These are phyloP conservation scores for Metschnikowia rubicola DNA, from an alignment of 805 yeast genomes.

Conservation along the genomic window DNA sequence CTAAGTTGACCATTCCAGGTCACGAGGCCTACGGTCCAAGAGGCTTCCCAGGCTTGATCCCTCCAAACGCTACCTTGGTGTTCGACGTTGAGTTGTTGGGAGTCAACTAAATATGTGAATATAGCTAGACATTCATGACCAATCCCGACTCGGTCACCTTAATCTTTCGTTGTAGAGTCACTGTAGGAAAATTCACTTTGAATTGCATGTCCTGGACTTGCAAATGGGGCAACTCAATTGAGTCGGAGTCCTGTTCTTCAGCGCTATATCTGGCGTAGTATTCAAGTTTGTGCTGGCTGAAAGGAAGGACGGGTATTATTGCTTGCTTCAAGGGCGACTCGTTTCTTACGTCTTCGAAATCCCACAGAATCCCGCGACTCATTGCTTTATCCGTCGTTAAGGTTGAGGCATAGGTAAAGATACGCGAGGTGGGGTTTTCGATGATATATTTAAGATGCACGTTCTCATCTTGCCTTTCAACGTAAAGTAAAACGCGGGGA, in stretches of 20 bases:
- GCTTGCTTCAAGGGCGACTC: constrained; percentile 29
- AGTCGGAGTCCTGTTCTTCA: constrained; percentile 10
- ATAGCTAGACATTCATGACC: constrained; percentile 1
- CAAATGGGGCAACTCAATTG: constrained; percentile 52
- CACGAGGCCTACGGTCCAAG: constrained; percentile 89
- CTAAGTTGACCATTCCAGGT: constrained; percentile 89
- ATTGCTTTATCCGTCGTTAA: constrained; percentile 12
- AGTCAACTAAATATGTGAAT: constrained; percentile 39
- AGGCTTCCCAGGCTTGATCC: constrained; percentile 96
- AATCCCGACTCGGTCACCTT: constrained; percentile 4
- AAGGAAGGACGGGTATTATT: constrained; percentile 59
- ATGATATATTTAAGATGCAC: constrained; percentile 46
- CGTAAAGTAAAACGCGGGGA: constrained; percentile 59
- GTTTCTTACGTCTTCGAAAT: constrained; percentile 10
- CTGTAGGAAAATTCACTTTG: constrained; percentile 52
- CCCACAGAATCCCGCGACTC: constrained; percentile 12
- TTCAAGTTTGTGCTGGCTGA: constrained; percentile 44
- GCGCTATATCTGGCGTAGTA: constrained; percentile 22
- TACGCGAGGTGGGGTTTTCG: constrained; percentile 73
- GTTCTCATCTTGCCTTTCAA: constrained; percentile 12
- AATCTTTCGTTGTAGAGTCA: constrained; percentile 5
- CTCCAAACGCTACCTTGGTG: constrained; percentile 91
- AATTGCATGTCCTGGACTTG: constrained; percentile 66
- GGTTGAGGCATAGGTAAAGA: constrained; percentile 56
- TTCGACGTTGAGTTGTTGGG: constrained; percentile 75